Evolutionary conservation across 2,329 filamentous ascomycete species (phyloP).

Genomic region (Phoma herbarum): DNA sequence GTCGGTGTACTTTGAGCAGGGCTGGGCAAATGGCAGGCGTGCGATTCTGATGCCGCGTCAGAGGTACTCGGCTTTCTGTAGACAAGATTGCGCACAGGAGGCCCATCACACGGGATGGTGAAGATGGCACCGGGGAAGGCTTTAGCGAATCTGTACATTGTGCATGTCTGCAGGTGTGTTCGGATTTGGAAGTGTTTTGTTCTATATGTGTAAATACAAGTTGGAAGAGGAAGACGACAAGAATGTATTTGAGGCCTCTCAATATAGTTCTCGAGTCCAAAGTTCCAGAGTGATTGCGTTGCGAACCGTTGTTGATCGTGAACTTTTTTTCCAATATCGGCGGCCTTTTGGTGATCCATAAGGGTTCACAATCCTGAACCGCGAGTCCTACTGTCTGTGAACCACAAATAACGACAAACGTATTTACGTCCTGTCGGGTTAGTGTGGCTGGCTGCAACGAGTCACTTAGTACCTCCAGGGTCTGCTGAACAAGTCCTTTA

Average conservation of each 20-base stretch:
- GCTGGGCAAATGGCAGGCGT: neutral
- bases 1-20: neutral
- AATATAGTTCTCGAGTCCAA: neutral
- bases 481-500: neutral
- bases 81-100: neutral
- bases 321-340: too few relatives aligned
- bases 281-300: neutral
- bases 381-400: neutral
- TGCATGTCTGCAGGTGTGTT: neutral
- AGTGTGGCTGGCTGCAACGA: neutral
- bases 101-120: neutral
- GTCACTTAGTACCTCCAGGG: neutral
- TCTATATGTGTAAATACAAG: neutral
- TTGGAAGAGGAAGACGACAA: neutral
- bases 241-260: neutral
- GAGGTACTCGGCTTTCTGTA: neutral
- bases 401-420: neutral
- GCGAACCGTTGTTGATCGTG: neutral
- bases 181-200: neutral
- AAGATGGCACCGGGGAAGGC: slow-evolving; percentile 3
- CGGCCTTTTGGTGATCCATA: too few relatives aligned
- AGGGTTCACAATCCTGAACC: neutral
- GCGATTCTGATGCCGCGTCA: neutral
- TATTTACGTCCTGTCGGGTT: neutral
- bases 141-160: neutral